A percentile compares a stretch with the other conserved stretches of the same genome.
These are phyloP conservation scores for Cyamopsis tetragonoloba DNA, from an alignment of 306 rosid genomes.

Conservation along the genomic window DNA sequence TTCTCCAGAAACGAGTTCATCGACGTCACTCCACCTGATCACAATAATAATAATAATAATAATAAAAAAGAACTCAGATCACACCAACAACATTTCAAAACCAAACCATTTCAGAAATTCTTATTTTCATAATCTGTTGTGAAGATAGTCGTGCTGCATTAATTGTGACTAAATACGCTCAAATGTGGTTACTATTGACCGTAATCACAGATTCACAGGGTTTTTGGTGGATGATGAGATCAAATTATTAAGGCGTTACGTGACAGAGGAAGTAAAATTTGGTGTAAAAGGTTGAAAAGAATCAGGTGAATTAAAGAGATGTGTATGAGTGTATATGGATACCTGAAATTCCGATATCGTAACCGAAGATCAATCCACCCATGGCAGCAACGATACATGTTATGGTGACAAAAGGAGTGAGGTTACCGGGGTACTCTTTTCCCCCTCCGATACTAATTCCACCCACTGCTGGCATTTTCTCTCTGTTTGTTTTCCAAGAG, in stretches of 20 bases:
- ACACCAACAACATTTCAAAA: not conserved
- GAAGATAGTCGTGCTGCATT: too few species aligned
- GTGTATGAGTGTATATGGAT: not conserved
- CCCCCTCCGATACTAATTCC: slow-evolving; percentile 31
- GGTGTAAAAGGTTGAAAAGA: too few species aligned
- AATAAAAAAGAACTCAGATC: not conserved
- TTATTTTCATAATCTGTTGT: too few species aligned
- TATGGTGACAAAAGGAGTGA: slow-evolving; percentile 59
- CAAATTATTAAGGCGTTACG: too few species aligned
- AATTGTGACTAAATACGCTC: too few species aligned
- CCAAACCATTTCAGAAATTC: too few species aligned
- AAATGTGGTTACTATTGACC: too few species aligned
- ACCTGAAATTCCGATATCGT: slow-evolving; percentile 97
- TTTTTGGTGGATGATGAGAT: too few species aligned
- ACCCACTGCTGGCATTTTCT: slow-evolving; percentile 71
- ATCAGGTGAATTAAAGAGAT: too few species aligned
- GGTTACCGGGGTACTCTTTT: slow-evolving; percentile 66
- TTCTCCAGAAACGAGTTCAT: slow-evolving; percentile 71
- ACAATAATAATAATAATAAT: not conserved
- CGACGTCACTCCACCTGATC: slow-evolving; percentile 84
- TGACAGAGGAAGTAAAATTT: too few species aligned
- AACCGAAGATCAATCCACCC: slow-evolving; percentile 97
- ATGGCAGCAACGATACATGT: slow-evolving; percentile 90
- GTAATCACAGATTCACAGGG: too few species aligned
- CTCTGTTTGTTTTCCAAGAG: not conserved